Base-by-base conservation (phyloP, 768 basidiomycete species). In the Obba rivulosa region DNA sequence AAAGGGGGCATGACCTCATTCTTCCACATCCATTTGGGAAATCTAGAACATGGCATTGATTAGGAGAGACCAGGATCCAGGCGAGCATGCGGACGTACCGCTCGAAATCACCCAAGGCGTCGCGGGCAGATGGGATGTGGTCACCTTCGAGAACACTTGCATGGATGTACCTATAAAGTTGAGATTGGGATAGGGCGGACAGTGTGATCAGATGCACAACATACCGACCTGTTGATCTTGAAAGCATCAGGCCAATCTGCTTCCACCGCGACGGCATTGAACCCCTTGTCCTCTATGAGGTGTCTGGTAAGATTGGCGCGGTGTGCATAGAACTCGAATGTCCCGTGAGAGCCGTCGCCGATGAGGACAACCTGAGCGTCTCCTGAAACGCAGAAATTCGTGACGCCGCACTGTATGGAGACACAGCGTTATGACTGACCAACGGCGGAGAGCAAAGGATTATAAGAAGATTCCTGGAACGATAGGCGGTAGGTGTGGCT, bases 201-300 rank as follows among this genome's bases (percentile, higher is more conserved):
- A n/a, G n/a, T n/a, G n/a, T n/a, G n/a, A n/a, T n/a, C n/a, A n/a
- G 5, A 13, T 13, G 5, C 14, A 18, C n/a, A 2, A 23, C 3
- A 28, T 17, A 46, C 49, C 11, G 36, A 61, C 55, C 56, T 54
- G 51, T 64, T 59, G 46, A 63, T 57, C n/a, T 53, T 54, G 45
- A 58, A 55, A 9, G 62, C 62, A 50, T 66, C 65, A n/a, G 64
- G 63, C 62, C 62, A 66, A 52, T 64, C 63, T 34, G 63, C 63
- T 48, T 64, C 63, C 14, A 60, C 52, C 16, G 62, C 60, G 9
- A 62, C 53, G 16, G 58, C 57, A 11, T 56, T 60, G 51, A 64
- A 66, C 36, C 59, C 60, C 46, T 62, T 60, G 41, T 63, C 57
- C 46, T 58, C 56, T 51, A 63, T 60, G 34, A 65, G 53, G 11